Evolutionary conservation across 2,329 filamentous ascomycete species (phyloP), one percentile per base, ranked within the genome.

Genomic region (Venturia asperata): DNA sequence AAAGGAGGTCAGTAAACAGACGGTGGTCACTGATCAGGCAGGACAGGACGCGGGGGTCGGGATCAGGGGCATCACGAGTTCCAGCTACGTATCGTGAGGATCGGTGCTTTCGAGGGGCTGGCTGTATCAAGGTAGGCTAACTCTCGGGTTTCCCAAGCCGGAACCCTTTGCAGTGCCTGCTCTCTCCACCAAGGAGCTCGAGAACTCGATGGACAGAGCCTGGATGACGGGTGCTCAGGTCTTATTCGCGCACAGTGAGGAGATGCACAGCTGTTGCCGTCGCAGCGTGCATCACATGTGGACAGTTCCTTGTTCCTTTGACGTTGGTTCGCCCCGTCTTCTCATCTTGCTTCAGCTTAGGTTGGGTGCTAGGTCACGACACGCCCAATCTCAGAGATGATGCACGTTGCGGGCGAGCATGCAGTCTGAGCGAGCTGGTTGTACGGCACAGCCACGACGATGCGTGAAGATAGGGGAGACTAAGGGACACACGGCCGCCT

Each of bases 311-410:
- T 37, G 52, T 58, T 58, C 52, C 52, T 37, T 58, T 37, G 30
- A 37, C 49, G 24, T 30, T 56, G 49, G 49, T 21, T 56, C 49
- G 49, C 49, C 49, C 47, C 49, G 49, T 56, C 49, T 56, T 56
- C 49, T 58, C 52, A 58, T 58, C 27, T 58, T 58, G 52, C 52
- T 58, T 58, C 30, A 58, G 52, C 30, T 58, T 58, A 58, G 52
- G 52, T 58, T 58, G 30, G 52, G 52, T 56, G 49, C 49, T 56
- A 21, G 49, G 49, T 30, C 49, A 27, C 17, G 49, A 56, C 49
- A 34, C 49, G 49, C 49, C 30, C 49, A 49, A n/a, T n/a, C 45
- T 24, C 45, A 49, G 10, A 49, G 45, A 49, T 56, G 49, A 56
- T 56, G 49, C 49, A 56, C 10, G 49, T 11, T 19, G 49, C 24